Evolutionary conservation across 2,329 filamentous ascomycete genomes (phyloP).

Genomic region (Scedosporium boydii): DNA sequence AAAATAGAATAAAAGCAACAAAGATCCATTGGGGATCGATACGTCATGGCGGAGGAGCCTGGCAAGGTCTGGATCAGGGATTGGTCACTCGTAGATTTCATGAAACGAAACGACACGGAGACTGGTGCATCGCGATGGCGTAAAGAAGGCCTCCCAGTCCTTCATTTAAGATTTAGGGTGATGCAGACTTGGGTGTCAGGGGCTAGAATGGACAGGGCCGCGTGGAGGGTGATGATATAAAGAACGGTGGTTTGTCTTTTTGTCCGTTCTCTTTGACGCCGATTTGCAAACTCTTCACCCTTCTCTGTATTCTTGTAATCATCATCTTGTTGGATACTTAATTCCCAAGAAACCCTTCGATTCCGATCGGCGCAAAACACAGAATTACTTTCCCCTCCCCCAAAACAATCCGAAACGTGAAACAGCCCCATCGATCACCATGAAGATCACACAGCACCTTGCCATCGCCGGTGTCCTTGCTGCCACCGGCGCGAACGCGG

Average conservation of each 20-base stretch:
- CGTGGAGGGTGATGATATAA: not conserved
- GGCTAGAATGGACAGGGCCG: not conserved
- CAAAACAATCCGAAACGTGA: not conserved
- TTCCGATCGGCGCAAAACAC: no score
- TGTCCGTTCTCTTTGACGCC: not conserved
- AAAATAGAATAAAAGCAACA: not conserved
- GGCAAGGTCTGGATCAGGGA: not conserved
- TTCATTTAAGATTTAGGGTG: not conserved
- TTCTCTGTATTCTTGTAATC: no score
- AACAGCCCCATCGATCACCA: not conserved
- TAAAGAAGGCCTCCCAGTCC: not conserved
- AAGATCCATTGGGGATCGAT: not conserved
- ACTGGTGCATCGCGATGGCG: not conserved
- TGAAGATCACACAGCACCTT: not conserved
- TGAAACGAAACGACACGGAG: not conserved
- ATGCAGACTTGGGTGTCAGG: not conserved
- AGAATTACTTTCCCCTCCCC: not conserved
- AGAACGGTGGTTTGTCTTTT: not conserved
- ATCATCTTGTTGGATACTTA: no score
- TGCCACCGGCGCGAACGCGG: constrained; percentile 13
- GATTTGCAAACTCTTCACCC: no score
- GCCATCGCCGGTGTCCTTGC: not conserved
- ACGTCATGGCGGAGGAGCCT: not conserved
- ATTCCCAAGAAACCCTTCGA: no score
- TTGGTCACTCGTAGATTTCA: not conserved